phyloP scores from a whole-genome alignment of 441 rosid species.

The Pelargonium australe region DNA sequence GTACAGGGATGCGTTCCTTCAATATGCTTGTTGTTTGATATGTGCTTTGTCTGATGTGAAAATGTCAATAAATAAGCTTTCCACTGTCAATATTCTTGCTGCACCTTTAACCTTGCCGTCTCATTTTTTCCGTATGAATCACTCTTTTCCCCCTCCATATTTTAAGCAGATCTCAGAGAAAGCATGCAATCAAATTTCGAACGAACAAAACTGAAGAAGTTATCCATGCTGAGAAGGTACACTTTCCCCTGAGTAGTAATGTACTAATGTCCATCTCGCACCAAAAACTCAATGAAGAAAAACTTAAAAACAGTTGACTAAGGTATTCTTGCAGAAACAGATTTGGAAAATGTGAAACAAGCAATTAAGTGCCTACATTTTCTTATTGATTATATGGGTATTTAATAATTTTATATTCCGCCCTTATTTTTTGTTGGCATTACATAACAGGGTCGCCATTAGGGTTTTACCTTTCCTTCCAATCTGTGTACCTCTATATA shows the following conservation, averaged over 20 bases:
- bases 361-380: background rate
- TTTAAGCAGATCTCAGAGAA: slow-evolving; percentile 58
- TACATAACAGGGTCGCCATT: too few species aligned
- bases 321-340: background rate
- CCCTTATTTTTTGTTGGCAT: too few species aligned
- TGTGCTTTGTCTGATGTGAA: background rate
- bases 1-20: background rate
- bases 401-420: too few species aligned
- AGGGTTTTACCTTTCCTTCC: too few species aligned
- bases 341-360: background rate
- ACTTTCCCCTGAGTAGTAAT: slow-evolving; percentile 11
- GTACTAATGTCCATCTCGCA: background rate
- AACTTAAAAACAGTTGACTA: background rate
- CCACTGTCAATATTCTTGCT: slow-evolving; percentile 6
- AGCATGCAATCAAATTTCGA: slow-evolving; percentile 74
- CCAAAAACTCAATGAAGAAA: background rate
- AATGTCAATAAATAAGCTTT: background rate
- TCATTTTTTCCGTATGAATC: slow-evolving; percentile 1
- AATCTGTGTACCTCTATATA: too few species aligned
- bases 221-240: slow-evolving; percentile 74
- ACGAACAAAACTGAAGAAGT: slow-evolving; percentile 68
- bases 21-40: background rate
- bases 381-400: background rate
- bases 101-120: background rate
- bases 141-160: slow-evolving; percentile 10